Evolutionary conservation across 352 stramenopile genomes (phyloP), one percentile per base, ranked within the genome.

Genomic region (Globisporangium nodosum): DNA sequence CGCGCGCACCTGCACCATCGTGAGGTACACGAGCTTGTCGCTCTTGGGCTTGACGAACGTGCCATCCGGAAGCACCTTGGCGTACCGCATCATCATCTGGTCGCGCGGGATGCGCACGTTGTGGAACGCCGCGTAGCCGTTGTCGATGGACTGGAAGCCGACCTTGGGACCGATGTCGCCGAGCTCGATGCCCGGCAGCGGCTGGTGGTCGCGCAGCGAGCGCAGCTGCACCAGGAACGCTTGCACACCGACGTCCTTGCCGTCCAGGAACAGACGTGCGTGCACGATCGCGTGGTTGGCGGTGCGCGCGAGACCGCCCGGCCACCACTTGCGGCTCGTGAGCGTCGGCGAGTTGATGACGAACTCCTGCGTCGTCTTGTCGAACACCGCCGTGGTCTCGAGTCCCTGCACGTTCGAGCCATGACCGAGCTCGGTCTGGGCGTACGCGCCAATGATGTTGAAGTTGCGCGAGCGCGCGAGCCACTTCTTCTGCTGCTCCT

Each of bases 281-380:
- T 97, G 96, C 0, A 97, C 80, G 65, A 97, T 95, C 21, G 92
- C 93, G 64, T 97, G 83, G 59, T 86, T 98, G 21, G 86, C 90
- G 0, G 90, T 97, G 5, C 15, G 12, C 13, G 13, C 42, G 9
- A 98, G 70, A 3, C 86, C 96, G 24, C 92, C 92, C 7, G 94
- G 94, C 97, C 97, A 99, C 83, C 96, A 98, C 71, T 99, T 99
- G 59, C 80, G 75, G 52, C 77, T 86, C 30, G 94, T 98, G 27
- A 98, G 60, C 12, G 94, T 98, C 0, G 96, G 96, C 7, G 91
- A 97, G 73, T 99, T 66, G 53, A 99, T 86, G 30, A 97, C 76
- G 63, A 40, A 40, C 71, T 97, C 90, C 56, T 97, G 81, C 2
- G 71, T 79, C 20, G 79, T 67, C 49, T 85, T 82, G 46, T 98